Conservation (phyloP, 1,284 basidiomycete species). For the Pseudozyma flocculosa region DNA sequence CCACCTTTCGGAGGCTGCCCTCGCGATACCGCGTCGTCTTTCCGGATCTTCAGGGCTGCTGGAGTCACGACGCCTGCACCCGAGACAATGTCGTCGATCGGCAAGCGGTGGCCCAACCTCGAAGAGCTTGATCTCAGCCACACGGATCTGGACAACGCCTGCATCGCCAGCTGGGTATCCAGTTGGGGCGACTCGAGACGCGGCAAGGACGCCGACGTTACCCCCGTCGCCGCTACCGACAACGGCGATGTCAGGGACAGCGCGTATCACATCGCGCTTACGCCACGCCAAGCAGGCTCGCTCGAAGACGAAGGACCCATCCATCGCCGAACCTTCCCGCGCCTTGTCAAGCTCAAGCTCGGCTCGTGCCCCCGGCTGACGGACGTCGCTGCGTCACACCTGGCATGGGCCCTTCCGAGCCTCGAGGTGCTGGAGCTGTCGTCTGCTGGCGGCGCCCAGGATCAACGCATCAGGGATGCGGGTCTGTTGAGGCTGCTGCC, state of each 20-base stretch:
- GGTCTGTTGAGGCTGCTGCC: slow-evolving; percentile 72
- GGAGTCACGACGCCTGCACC: slow-evolving; percentile 68
- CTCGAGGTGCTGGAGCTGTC: slow-evolving; percentile 79
- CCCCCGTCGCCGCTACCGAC: no score
- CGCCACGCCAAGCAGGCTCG: slow-evolving; percentile 32
- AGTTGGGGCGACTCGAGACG: slow-evolving; percentile 8
- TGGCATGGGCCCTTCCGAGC: slow-evolving; percentile 71
- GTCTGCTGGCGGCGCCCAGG: slow-evolving; percentile 57
- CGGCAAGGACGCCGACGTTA: slow-evolving; percentile 13
- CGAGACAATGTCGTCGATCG: slow-evolving; percentile 61
- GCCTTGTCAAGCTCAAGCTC: slow-evolving; percentile 74
- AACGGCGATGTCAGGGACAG: no score
- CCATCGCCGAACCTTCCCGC: slow-evolving; percentile 36
- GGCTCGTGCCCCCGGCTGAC: slow-evolving; percentile 75
- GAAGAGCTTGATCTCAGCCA: slow-evolving; percentile 79
- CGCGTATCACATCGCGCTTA: slow-evolving; percentile 8
- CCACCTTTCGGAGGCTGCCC: slow-evolving; percentile 12
- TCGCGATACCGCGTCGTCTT: slow-evolving; percentile 15
- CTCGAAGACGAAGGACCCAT: slow-evolving; percentile 19
- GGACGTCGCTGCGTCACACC: slow-evolving; percentile 70
- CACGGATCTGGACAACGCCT: slow-evolving; percentile 69
- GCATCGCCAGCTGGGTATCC: slow-evolving; percentile 70
- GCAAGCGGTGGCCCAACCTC: slow-evolving; percentile 63
- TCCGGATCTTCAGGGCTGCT: slow-evolving; percentile 64
- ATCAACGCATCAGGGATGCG: slow-evolving; percentile 64